A percentile compares a stretch with the other conserved stretches of the same genome.
These are phyloP conservation scores for Candida ipomoeae DNA, from an alignment of 805 yeast genomes.

Conservation along the genomic window DNA sequence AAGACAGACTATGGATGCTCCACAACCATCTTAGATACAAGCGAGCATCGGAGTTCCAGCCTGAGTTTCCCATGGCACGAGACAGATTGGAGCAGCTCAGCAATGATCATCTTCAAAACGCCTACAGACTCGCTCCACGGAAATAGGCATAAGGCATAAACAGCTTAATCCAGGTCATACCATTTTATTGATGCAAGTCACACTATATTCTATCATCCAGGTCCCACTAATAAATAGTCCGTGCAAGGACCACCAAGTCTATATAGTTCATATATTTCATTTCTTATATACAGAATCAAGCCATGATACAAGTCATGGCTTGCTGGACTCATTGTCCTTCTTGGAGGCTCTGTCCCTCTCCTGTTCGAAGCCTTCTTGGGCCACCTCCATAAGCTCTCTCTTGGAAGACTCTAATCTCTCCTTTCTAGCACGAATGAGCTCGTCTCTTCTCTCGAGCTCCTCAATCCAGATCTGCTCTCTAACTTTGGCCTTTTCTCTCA, in stretches of 20 bases:
- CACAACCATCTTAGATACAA: constrained; percentile 15
- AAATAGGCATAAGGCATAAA: not conserved
- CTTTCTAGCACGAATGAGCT: constrained; percentile 62
- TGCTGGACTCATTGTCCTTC: not conserved
- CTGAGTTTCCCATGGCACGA: constrained; percentile 15
- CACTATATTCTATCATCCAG: no score
- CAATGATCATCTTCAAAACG: not conserved
- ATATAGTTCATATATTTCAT: not conserved
- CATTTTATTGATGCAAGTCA: not conserved
- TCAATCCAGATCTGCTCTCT: constrained; percentile 88
- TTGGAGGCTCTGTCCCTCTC: constrained; percentile 8
- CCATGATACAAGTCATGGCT: not conserved
- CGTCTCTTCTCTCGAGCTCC: constrained; percentile 84
- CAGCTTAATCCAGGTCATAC: not conserved
- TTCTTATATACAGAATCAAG: not conserved
- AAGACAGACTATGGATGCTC: constrained; percentile 18
- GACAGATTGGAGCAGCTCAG: not conserved
- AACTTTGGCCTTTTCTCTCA: constrained; percentile 73
- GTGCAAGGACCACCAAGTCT: not conserved
- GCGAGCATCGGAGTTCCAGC: constrained; percentile 13
- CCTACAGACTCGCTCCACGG: not conserved
- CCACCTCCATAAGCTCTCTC: constrained; percentile 35
- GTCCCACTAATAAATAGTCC: no score
- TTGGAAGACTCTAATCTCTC: constrained; percentile 58
- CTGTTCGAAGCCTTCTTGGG: constrained; percentile 31